Percentiles rank a stretch among this genome's conserved stretches.
These are phyloP conservation scores for Acacia confusa DNA, from an alignment of 306 rosid genomes.

Conservation along the genomic window DNA sequence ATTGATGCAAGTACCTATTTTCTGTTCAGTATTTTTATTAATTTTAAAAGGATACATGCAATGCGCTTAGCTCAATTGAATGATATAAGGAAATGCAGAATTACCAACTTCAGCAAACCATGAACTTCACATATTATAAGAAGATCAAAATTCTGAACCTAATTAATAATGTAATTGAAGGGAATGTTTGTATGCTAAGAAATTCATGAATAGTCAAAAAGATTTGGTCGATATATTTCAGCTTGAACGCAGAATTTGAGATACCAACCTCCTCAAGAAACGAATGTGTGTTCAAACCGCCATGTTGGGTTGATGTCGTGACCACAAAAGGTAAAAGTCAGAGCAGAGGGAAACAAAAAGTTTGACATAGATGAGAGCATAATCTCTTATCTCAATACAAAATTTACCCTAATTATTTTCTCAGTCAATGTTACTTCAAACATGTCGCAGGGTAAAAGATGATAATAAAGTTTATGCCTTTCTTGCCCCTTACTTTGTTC, in stretches of 20 bases:
- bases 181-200: not conserved
- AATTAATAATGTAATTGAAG: too few species aligned
- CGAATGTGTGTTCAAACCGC: not conserved
- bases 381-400: slow-evolving; percentile 1
- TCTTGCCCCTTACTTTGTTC: not conserved
- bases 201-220: not conserved
- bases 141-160: not conserved
- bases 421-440: not conserved
- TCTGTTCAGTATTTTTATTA: too few species aligned
- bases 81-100: not conserved
- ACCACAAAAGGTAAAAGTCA: not conserved
- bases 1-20: not conserved
- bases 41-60: too few species aligned
- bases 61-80: not conserved
- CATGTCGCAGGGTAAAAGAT: not conserved
- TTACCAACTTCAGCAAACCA: not conserved
- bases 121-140: not conserved
- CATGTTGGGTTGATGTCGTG: not conserved
- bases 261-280: not conserved
- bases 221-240: not conserved
- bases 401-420: not conserved
- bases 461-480: not conserved
- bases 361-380: not conserved
- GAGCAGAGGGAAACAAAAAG: too few species aligned
- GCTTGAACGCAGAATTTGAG: not conserved